Conservation (phyloP, 2,329 filamentous ascomycete genomes). For the Fusarium nematophilum region DNA sequence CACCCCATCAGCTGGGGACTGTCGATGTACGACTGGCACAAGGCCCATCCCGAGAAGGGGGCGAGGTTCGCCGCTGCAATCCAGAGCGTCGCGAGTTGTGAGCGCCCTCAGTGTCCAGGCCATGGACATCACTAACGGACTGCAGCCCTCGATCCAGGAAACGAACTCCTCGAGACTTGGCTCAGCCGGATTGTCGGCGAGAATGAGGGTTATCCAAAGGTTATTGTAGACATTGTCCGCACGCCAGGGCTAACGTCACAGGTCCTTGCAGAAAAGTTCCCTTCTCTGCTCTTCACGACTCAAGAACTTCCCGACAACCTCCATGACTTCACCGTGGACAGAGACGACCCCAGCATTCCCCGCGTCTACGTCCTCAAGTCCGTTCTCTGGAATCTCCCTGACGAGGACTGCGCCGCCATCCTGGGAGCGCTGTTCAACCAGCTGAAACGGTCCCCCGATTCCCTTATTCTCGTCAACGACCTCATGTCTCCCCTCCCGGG, state of each 20-base stretch:
- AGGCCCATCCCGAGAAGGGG: constrained; percentile 53
- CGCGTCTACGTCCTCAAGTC: constrained; percentile 30
- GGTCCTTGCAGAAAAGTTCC: constrained; percentile 16
- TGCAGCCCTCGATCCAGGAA: constrained; percentile 25
- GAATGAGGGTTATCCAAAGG: background rate
- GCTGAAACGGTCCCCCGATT: constrained; percentile 21
- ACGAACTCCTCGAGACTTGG: constrained; percentile 18
- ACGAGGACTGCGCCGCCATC: constrained; percentile 16
- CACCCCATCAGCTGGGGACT: constrained; percentile 24
- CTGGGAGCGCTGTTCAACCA: constrained; percentile 48
- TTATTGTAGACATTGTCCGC: constrained; percentile 18
- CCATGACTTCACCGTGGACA: background rate
- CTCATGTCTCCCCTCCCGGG: constrained; percentile 29
- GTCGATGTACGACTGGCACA: constrained; percentile 39
- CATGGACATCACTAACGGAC: constrained; percentile 39
- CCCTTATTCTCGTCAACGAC: constrained; percentile 26
- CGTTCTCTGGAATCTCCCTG: constrained; percentile 28
- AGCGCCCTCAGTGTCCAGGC: constrained; percentile 47
- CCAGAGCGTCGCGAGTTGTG: constrained; percentile 20
- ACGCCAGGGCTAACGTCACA: constrained; percentile 5
- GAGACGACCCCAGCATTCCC: background rate
- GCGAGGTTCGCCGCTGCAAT: constrained; percentile 42
- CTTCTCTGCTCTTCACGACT: background rate
- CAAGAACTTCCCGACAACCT: constrained; percentile 4
- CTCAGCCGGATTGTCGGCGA: constrained; percentile 4